phyloP scores from a whole-genome alignment of 169 alveolate genomes.

The Plasmodium falciparum region DNA sequence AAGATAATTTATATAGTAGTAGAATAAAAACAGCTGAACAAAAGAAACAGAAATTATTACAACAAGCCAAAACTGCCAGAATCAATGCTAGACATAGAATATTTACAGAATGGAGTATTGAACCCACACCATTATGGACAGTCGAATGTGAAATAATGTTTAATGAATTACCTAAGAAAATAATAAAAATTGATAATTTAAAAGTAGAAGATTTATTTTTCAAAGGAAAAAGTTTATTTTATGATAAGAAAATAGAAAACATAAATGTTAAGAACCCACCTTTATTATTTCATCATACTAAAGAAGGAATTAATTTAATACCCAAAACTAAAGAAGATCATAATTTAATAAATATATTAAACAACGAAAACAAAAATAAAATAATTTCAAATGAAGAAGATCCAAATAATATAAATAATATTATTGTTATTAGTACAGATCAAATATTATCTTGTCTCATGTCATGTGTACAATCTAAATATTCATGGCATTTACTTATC shows the following conservation, averaged over 20 bases:
- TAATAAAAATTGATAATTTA: conserved; percentile 81
- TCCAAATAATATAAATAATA: conserved; percentile 70
- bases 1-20: conserved; percentile 83
- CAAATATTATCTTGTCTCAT: conserved; percentile 91
- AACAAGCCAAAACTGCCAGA: conserved; percentile 87
- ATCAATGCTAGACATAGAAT: conserved; percentile 90
- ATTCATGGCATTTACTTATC: conserved; percentile 92
- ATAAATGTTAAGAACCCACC: conserved; percentile 87
- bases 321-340: conserved; percentile 61
- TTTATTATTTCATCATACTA: conserved; percentile 44
- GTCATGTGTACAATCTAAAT: conserved; percentile 92
- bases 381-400: conserved; percentile 35
- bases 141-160: conserved; percentile 91
- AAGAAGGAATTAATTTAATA: conserved; percentile 47
- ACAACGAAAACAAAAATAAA: conserved; percentile 31
- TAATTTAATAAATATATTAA: conserved; percentile 42
- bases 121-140: conserved; percentile 92
- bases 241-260: conserved; percentile 89
- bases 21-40: conserved; percentile 85
- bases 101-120: conserved; percentile 93
- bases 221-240: conserved; percentile 90
- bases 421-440: conserved; percentile 91
- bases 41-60: conserved; percentile 81
- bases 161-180: conserved; percentile 89
- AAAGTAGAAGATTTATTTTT: conserved; percentile 89